A percentile compares a stretch with the other conserved stretches of the same genome.
These are phyloP conservation scores for Xylona heveae DNA, from an alignment of 495 filamentous ascomycete species.

Conservation along the genomic window DNA sequence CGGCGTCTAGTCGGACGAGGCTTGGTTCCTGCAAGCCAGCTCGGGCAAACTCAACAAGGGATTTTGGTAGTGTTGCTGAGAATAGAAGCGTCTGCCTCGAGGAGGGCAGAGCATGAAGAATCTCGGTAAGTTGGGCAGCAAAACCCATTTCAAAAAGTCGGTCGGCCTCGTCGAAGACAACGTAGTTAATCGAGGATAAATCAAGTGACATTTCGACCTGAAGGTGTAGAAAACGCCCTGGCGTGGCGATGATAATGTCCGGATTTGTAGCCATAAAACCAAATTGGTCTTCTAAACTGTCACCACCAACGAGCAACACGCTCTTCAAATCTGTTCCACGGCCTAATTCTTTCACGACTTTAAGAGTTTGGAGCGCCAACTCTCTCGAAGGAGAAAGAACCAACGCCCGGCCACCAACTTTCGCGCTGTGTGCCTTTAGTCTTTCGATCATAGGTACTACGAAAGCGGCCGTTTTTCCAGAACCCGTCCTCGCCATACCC, in stretches of 20 bases:
- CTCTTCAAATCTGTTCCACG: constrained; percentile 76
- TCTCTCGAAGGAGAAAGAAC: constrained; percentile 85
- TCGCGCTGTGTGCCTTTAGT: constrained; percentile 69
- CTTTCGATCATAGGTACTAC: constrained; percentile 96
- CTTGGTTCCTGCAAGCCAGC: constrained; percentile 81
- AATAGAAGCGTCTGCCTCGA: constrained; percentile 81
- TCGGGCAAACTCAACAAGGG: constrained; percentile 84
- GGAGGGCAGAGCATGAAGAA: constrained; percentile 66
- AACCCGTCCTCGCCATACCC: constrained; percentile 92
- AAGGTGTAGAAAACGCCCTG: constrained; percentile 84
- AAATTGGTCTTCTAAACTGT: constrained; percentile 93
- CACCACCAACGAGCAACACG: constrained; percentile 80
- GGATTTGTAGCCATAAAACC: constrained; percentile 80
- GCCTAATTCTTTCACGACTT: constrained; percentile 87
- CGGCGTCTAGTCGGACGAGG: constrained; percentile 72
- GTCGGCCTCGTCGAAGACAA: constrained; percentile 95
- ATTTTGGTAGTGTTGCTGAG: constrained; percentile 83
- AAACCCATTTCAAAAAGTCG: constrained; percentile 97
- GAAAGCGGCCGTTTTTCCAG: constrained; percentile 92
- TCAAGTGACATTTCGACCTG: constrained; percentile 90
- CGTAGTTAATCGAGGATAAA: constrained; percentile 65
- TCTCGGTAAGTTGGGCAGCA: constrained; percentile 77
- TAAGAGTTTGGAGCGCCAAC: constrained; percentile 80
- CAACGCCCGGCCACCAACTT: constrained; percentile 64
- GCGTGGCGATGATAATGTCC: constrained; percentile 90